phyloP scores from a whole-genome alignment of 441 rosid species.

The Mallotus japonicus region DNA sequence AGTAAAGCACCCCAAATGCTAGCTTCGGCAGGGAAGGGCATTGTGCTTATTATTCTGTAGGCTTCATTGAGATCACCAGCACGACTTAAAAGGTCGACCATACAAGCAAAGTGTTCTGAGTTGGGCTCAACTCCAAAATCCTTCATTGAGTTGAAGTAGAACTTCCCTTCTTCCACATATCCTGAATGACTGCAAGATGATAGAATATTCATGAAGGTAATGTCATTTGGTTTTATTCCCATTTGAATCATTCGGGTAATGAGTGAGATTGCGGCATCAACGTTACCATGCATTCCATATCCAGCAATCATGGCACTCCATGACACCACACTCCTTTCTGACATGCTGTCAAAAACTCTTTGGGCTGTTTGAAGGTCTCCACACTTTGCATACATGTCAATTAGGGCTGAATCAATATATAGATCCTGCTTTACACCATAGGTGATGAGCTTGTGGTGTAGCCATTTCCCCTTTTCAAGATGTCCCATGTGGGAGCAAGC shows the following conservation, averaged over 20 bases:
- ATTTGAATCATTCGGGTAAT: conserved; percentile 58
- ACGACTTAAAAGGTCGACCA: conserved; percentile 81
- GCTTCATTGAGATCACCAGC: conserved; percentile 67
- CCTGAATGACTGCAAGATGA: conserved; percentile 89
- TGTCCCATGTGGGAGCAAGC: conserved; percentile 69
- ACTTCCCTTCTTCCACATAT: conserved; percentile 54
- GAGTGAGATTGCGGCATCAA: conserved; percentile 47
- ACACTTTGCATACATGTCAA: conserved; percentile 85
- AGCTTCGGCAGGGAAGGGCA: conserved; percentile 61
- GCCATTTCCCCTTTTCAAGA: conserved; percentile 76
- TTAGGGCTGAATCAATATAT: conserved; percentile 62
- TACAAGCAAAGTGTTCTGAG: conserved; percentile 71
- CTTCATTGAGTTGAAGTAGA: conserved; percentile 56
- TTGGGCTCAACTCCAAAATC: conserved; percentile 53
- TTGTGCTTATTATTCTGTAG: conserved; percentile 48
- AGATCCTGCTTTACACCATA: conserved; percentile 45
- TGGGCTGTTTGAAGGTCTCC: conserved; percentile 74
- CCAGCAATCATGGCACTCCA: conserved; percentile 86
- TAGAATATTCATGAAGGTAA: conserved; percentile 77
- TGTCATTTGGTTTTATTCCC: conserved; percentile 61
- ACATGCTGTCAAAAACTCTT: conserved; percentile 47
- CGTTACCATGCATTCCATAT: conserved; percentile 72
- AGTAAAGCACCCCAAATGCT: conserved; percentile 69
- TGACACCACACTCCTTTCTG: conserved; percentile 60
- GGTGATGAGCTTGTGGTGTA: conserved; percentile 71